phyloP scores from a whole-genome alignment of 345 rosid genomes.

The Alliaria petiolata region DNA sequence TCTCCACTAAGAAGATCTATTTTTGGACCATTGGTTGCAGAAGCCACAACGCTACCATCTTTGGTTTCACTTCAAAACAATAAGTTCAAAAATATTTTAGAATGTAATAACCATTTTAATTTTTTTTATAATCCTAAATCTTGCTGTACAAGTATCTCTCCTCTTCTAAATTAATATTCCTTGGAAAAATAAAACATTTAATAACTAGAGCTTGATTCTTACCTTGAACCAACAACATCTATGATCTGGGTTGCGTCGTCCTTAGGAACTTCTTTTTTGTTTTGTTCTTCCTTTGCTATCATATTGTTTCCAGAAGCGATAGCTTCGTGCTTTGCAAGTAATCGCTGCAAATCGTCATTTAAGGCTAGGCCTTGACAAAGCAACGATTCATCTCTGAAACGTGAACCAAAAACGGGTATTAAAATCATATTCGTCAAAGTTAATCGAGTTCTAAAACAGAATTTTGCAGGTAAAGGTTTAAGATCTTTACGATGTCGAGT shows the following conservation, averaged over 20 bases:
- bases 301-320: conserved; percentile 60
- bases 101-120: no score
- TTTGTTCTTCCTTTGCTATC: conserved; percentile 26
- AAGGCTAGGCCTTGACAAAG: conserved; percentile 86
- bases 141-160: background rate
- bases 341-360: conserved; percentile 92
- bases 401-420: background rate
- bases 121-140: no score
- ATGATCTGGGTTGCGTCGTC: conserved; percentile 46
- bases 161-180: background rate
- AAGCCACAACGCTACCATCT: conserved; percentile 49
- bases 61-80: conserved; percentile 22
- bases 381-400: conserved; percentile 82
- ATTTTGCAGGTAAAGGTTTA: background rate
- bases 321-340: conserved; percentile 84
- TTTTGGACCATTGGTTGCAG: conserved; percentile 63
- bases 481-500: conserved; percentile 81
- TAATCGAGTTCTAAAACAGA: background rate
- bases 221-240: conserved; percentile 42
- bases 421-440: background rate
- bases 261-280: conserved; percentile 40
- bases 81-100: background rate
- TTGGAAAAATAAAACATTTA: background rate
- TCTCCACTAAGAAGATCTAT: conserved; percentile 90
- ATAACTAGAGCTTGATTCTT: no score